phyloP scores from a whole-genome alignment of 306 rosid genomes.

The Vigna trinervia region DNA sequence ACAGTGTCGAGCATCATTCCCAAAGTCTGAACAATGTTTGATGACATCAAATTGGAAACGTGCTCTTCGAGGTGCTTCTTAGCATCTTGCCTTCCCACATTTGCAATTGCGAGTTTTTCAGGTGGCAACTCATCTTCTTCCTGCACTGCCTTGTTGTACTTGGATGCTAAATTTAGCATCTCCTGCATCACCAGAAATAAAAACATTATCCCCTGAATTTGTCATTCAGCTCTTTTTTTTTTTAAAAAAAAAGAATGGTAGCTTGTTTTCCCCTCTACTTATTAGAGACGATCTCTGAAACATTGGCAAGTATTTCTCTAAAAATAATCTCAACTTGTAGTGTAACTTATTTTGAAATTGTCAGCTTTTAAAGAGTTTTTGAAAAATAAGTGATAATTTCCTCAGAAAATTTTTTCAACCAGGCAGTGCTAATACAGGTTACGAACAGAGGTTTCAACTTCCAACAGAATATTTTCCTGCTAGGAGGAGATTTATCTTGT shows the following conservation, averaged over 20 bases:
- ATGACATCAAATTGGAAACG: conserved; percentile 91
- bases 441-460: not conserved
- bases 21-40: conserved; percentile 89
- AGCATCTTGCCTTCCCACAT: conserved; percentile 71
- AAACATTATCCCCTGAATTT: not conserved
- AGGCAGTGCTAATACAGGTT: not conserved
- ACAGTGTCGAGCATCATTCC: conserved; percentile 97
- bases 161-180: conserved; percentile 76
- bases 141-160: conserved; percentile 94
- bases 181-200: conserved; percentile 59
- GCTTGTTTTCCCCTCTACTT: not conserved
- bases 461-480: too few relatives aligned
- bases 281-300: not conserved
- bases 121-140: conserved; percentile 95
- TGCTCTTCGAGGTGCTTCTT: conserved; percentile 98
- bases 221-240: not conserved
- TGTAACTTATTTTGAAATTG: not conserved
- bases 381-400: not conserved
- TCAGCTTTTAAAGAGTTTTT: not conserved
- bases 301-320: not conserved
- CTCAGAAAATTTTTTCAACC: not conserved
- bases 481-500: too few relatives aligned
- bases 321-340: not conserved
- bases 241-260: not conserved
- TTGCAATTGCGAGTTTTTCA: conserved; percentile 81